Evolutionary conservation across 495 filamentous ascomycete species (phyloP).

Genomic region (Aspergillus nidulans): DNA sequence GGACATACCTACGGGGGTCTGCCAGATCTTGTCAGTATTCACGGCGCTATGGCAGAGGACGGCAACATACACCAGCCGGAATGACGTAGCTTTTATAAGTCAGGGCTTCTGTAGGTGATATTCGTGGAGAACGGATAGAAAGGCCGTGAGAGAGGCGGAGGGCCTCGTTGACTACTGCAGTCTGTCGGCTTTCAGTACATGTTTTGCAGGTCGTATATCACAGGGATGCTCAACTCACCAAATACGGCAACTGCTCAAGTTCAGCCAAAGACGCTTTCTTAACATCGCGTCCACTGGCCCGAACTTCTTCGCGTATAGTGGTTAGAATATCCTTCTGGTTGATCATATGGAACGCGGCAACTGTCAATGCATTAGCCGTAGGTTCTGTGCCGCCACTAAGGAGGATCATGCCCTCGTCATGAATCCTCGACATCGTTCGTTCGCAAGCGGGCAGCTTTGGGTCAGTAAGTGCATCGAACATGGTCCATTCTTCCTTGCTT

Average conservation of each 20-base stretch:
- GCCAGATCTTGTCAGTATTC: too few species aligned
- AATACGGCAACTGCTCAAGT: constrained; percentile 15
- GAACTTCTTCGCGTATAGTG: constrained; percentile 28
- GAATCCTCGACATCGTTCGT: constrained; percentile 18
- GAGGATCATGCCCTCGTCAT: constrained; percentile 30
- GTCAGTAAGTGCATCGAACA: constrained; percentile 28
- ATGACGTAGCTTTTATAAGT: constrained; percentile 27
- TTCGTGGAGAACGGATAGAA: constrained; percentile 27
- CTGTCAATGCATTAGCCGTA: constrained; percentile 24
- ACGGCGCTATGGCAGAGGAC: neutral
- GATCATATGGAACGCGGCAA: constrained; percentile 27
- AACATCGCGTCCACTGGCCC: neutral
- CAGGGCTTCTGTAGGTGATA: constrained; percentile 28
- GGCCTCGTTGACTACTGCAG: constrained; percentile 39
- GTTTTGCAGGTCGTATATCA: neutral
- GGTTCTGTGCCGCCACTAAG: constrained; percentile 35
- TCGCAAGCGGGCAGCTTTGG: constrained; percentile 24
- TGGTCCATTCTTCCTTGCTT: neutral
- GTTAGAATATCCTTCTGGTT: constrained; percentile 14
- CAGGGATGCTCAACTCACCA: constrained; percentile 8
- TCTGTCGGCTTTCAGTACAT: constrained; percentile 10
- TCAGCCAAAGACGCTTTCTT: neutral
- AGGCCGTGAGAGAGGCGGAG: constrained; percentile 37
- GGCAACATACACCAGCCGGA: constrained; percentile 14
- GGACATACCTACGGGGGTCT: constrained; percentile 38